A percentile compares a stretch with the other conserved stretches of the same genome.
Evolutionary conservation across 1,284 basidiomycete species (phyloP).

Genomic region (Ceratobasidium theobromae): DNA sequence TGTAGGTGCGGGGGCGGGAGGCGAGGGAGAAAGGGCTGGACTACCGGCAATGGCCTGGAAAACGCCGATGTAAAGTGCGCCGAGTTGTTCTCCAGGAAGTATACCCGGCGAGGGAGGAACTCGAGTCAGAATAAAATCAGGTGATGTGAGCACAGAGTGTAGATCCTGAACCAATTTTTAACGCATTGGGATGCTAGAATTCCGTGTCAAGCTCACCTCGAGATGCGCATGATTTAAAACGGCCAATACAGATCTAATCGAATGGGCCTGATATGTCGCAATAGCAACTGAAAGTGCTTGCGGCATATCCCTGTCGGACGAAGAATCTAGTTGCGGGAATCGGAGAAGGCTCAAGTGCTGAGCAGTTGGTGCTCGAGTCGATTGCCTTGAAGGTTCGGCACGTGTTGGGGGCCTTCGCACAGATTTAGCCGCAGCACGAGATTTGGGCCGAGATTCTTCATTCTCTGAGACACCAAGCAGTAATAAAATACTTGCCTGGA

Average conservation of each 20-base stretch:
- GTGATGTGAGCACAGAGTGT: not conserved
- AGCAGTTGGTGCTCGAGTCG: not conserved
- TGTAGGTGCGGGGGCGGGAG: not conserved
- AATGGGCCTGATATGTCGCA: constrained; percentile 22
- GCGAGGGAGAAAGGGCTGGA: constrained; percentile 4
- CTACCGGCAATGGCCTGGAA: constrained; percentile 14
- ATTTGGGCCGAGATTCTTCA: constrained; percentile 1
- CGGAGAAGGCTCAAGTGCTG: not conserved
- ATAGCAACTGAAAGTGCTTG: constrained; percentile 11
- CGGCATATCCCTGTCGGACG: not conserved
- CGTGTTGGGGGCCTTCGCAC: not conserved
- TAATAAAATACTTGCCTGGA: not conserved
- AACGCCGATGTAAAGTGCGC: constrained; percentile 13
- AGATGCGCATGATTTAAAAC: constrained; percentile 2
- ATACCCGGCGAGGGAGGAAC: not conserved
- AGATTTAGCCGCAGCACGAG: not conserved
- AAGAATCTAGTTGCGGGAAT: constrained; percentile 2
- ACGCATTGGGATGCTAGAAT: too few relatives aligned
- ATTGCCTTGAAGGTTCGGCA: too few relatives aligned
- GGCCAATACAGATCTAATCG: constrained; percentile 10
- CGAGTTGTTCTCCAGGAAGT: constrained; percentile 11
- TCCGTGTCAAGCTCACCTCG: too few relatives aligned
- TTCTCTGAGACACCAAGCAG: not conserved
- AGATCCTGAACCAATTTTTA: not conserved
- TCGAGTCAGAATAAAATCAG: constrained; percentile 7